phyloP scores from a whole-genome alignment of 345 rosid species.

The Triadica sebifera region DNA sequence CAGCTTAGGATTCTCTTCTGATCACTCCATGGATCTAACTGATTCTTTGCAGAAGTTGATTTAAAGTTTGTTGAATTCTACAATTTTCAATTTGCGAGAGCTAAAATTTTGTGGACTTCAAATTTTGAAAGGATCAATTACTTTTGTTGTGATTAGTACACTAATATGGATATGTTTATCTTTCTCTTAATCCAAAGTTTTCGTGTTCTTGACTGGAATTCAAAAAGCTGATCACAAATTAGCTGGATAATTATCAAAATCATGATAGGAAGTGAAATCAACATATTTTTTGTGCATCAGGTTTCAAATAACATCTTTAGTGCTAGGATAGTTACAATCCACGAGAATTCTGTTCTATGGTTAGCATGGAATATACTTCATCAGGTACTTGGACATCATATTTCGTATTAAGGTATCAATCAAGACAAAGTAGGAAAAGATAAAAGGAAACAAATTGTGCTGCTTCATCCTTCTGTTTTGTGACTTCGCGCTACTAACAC shows the following conservation, averaged over 20 bases:
- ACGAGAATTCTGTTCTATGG: background rate
- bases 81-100: background rate
- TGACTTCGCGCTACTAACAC: constrained; percentile 54
- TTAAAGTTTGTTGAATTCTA: constrained; percentile 1
- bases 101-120: background rate
- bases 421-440: constrained; percentile 10
- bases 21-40: background rate
- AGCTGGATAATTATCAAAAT: background rate
- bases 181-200: background rate
- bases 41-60: background rate
- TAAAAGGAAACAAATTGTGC: constrained; percentile 1
- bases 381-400: background rate
- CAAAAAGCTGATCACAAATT: background rate
- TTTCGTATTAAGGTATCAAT: constrained; percentile 13
- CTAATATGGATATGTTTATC: too few relatives aligned
- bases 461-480: constrained; percentile 55
- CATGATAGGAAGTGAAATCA: background rate
- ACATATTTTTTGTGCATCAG: background rate
- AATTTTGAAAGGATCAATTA: background rate
- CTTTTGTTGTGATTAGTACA: background rate
- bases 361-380: background rate
- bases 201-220: constrained; percentile 10
- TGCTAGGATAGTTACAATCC: background rate
- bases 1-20: constrained; percentile 1
- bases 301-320: constrained; percentile 1